Evolutionary conservation across 192 early-diverging fungal species (phyloP).

Genomic region (Podila epigama): DNA sequence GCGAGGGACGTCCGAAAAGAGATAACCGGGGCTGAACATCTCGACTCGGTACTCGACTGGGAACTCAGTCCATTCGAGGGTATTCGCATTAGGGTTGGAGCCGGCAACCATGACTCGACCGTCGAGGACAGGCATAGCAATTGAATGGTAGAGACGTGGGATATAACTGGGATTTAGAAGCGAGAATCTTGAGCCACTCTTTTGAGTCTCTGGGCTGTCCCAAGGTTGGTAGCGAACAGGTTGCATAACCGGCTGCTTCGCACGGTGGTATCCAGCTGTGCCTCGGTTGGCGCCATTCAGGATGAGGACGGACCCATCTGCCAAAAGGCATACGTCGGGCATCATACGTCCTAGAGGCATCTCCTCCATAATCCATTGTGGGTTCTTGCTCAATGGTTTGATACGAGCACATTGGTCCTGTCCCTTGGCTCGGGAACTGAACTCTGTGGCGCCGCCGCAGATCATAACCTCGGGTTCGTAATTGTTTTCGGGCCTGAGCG

Average conservation of each 20-base stretch:
- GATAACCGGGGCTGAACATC: conserved; percentile 63
- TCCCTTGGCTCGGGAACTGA: conserved; percentile 22
- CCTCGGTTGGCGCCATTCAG: conserved; percentile 68
- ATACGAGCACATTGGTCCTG: conserved; percentile 61
- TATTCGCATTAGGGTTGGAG: conserved; percentile 48
- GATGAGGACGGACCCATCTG: conserved; percentile 64
- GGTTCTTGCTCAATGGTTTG: conserved; percentile 33
- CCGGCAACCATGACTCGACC: conserved; percentile 53
- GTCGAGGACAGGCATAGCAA: conserved; percentile 54
- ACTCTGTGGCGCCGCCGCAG: conserved; percentile 61
- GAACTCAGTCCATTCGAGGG: conserved; percentile 17
- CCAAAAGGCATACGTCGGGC: conserved; percentile 53
- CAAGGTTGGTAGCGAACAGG: conserved; percentile 64
- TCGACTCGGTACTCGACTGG: conserved; percentile 66
- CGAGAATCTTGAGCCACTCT: conserved; percentile 7
- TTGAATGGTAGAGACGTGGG: conserved; percentile 68
- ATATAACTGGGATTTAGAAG: conserved; percentile 56
- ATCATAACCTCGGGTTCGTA: conserved; percentile 64
- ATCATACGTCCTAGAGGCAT: conserved; percentile 53
- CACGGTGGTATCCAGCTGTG: conserved; percentile 58
- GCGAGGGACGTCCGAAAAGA: conserved; percentile 49
- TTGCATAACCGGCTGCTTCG: conserved; percentile 49
- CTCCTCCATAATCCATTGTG: conserved; percentile 58
- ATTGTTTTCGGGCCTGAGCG: conserved; percentile 61
- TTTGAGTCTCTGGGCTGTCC: conserved; percentile 14